Percentiles rank a stretch among this genome's conserved stretches.
phyloP scores from a whole-genome alignment of 2,329 filamentous ascomycete species.

The Fusarium coicis region DNA sequence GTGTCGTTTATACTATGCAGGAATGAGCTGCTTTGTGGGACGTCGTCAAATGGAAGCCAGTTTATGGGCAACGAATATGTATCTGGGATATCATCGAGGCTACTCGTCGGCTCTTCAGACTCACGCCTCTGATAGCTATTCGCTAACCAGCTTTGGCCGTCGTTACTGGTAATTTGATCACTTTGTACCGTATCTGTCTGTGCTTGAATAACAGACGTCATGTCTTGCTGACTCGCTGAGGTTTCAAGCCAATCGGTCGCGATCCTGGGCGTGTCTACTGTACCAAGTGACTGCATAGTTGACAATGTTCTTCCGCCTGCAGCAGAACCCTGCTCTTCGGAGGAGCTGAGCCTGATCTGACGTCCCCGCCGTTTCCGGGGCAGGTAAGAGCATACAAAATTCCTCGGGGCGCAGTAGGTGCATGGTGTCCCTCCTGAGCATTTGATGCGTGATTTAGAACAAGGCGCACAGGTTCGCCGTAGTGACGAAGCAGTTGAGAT shows the following conservation, averaged over 20 bases:
- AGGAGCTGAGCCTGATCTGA: no score
- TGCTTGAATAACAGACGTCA: background rate
- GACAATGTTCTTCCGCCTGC: background rate
- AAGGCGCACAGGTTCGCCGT: background rate
- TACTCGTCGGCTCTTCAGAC: background rate
- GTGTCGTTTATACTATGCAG: accelerated
- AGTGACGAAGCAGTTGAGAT: background rate
- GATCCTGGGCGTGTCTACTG: background rate
- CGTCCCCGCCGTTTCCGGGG: background rate
- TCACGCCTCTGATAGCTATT: background rate
- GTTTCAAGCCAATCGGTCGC: background rate
- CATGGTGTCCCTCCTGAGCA: background rate
- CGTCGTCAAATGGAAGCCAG: background rate
- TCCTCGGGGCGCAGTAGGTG: background rate
- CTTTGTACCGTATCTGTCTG: background rate
- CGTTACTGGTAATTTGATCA: background rate
- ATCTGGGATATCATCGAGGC: background rate
- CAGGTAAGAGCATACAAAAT: background rate
- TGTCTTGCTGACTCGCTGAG: background rate
- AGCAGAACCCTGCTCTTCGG: background rate
- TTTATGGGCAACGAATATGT: background rate
- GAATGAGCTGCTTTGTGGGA: accelerated
- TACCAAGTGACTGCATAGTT: background rate
- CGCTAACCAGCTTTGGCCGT: background rate
- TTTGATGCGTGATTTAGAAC: background rate